Base-by-base conservation (phyloP, 306 rosid genomes). In the Vigna angularis region DNA sequence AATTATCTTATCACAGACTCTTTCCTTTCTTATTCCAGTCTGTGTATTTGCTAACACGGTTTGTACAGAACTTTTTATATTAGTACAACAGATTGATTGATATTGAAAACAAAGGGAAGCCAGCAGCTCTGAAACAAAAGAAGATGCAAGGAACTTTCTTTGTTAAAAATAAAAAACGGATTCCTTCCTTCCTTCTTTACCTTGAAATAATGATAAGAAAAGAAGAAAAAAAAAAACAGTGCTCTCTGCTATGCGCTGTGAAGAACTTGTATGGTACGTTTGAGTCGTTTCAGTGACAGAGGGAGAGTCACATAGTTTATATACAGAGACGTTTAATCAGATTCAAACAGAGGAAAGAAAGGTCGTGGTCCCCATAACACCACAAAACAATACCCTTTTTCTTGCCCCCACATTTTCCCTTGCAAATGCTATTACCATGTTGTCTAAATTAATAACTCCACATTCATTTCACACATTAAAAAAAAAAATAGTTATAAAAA, bases 341-440 rank as follows among this genome's bases (percentile, higher is more conserved):
- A 85, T 77, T 86, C 80, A 87, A 85, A 91, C 85, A 78, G 86
- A 80, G 59, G 55, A 75, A 81, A 81, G 45, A 75, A 81, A 81
- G 69, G 73, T 79, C 0, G 76, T 80, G 87, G 92, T 40, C 85
- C 87, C 90, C 75, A 42, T 34, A 38, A 75, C 68, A 65, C 58
- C 62, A 42, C 51, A 61, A 81, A 77, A 72, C 79, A 74, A 53
- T 61, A 84, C 57, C 48, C 26, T 47, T 68, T 57, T 36, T 63
- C 53, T 49, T 7, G 34, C 72, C 81, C 56, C 51, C 52, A 36
- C 52, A 11, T 61, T 75, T 75, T 82, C 14, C 42, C 52, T 59
- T 16, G 9, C 24, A 32, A 32, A 32, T 32, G 36, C 36, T 32
- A 32, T 32, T 32, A 4, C 36, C 36, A 32, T 28, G 4, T 28